Base-by-base conservation (phyloP, 2,329 filamentous ascomycete genomes). In the Alternaria metachromatica region DNA sequence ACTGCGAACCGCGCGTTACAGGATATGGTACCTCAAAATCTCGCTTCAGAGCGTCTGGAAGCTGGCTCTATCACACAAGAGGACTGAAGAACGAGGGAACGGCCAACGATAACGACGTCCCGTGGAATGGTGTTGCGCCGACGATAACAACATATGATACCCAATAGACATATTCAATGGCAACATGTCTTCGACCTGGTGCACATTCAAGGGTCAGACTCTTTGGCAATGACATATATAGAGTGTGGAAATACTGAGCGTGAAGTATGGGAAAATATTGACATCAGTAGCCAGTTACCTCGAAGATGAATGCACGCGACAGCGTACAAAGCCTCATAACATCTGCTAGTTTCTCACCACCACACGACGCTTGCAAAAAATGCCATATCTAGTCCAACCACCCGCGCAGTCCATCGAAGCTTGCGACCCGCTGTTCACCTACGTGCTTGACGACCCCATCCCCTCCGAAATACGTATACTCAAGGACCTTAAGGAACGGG, bases 81-180 rank as follows among this genome's bases (percentile, higher is more conserved):
- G 33, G 55, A 43, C 43, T 51, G 41, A 28, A 23, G 18, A 18
- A 20, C 12, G 11, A 26, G 3, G 30, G 18, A 41, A 30, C 13
- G 13, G 25, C 18, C 33, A 46, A 44, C 58, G 15, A 50, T 41
- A 18, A 57, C 48, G 43, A 50, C 49, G 28, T 20, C 50, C 56
- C 33, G 11, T 30, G 12, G 30, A n/a, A 44, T 23, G 30, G 48
- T 33, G 26, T 9, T 23, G 49, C 49, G 49, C 49, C 41, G 21
- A 41, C 21, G 48, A 37, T 33, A 30, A n/a, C 37, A 33, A 13
- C 18, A 60, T 30, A 59, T 55, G 66, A 66, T 67, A 69, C 59
- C 64, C 57, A 25, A 33, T 61, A 65, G 53, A 50, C 44, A 33
- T 25, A 21, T 58, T 60, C 58, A 70, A 62, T 60, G 54, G 43